Base-by-base conservation (phyloP, 805 yeast genomes). In the Torulaspora microellipsoides region DNA sequence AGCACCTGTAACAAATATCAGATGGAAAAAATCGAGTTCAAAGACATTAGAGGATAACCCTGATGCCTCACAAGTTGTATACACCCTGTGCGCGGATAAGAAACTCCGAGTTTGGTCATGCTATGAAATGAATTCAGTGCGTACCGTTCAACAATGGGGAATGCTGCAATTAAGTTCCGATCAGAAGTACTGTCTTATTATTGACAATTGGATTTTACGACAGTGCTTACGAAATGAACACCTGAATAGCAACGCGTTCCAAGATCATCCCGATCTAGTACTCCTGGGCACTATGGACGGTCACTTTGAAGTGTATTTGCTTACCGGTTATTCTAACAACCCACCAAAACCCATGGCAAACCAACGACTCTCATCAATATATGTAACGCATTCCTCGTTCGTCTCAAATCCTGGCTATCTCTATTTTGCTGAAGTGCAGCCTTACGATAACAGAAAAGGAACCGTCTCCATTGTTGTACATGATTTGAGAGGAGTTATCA, bases 71-170 rank as follows among this genome's bases (percentile, higher is more conserved):
- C 76, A 80, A 44, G 70, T 77, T 1, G 64, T 89, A 5, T 88
- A 82, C 58, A 79, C 95, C 0, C 53, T 81, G n/a, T 68, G 83
- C 25, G 65, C 72, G 13, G 88, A 84, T 53, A 65, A 72, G 6
- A 69, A 72, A 9, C 56, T 90, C 34, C 69, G 88, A 25, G 73
- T 84, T 0, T 88, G 90, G 86, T 75, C 84, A 0, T 75, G 83
- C 14, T 78, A 74, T 59, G 84, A 80, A 48, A 65, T 72, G 41
- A 81, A 76, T 31, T 75, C 74, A n/a, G 76, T 73, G 42, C 38
- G 46, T 14, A 74, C 73, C 35, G 71, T 81, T 15, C 79, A 72
- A 47, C 67, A 70, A 36, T 80, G 86, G 79, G 83, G 82, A 1
- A 64, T 73, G 3, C 28, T 75, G 2, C 62, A 67, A 37, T 47